These are phyloP conservation scores for Agaricus subrufescens DNA, from an alignment of 768 basidiomycete species.

Conservation along the genomic window DNA sequence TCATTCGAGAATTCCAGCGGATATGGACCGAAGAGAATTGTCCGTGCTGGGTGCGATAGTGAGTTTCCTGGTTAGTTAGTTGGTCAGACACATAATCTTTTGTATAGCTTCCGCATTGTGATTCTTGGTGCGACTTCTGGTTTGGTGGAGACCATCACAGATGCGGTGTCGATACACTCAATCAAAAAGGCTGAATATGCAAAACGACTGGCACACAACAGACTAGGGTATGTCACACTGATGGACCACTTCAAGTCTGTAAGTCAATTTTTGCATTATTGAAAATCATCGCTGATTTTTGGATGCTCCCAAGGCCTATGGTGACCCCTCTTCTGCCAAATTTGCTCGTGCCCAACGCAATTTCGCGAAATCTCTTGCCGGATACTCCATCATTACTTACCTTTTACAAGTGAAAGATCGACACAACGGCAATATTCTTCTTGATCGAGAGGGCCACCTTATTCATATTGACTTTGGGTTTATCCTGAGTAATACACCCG, in stretches of 20 bases:
- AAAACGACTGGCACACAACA: slow-evolving; percentile 72
- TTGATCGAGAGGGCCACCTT: slow-evolving; percentile 92
- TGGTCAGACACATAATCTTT: neutral
- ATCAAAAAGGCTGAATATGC: slow-evolving; percentile 99
- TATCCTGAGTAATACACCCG: slow-evolving; percentile 94
- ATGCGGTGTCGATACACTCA: slow-evolving; percentile 97
- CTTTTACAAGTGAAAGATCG: slow-evolving; percentile 97
- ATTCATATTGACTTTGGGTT: slow-evolving; percentile 99
- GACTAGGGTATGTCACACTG: slow-evolving; percentile 82
- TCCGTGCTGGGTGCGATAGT: slow-evolving; percentile 93
- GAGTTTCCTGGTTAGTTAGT: slow-evolving; percentile 17
- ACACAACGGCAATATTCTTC: slow-evolving; percentile 96
- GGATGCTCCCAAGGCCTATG: slow-evolving; percentile 63
- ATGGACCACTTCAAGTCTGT: slow-evolving; percentile 90
- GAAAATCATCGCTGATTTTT: neutral
- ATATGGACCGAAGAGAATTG: slow-evolving; percentile 96
- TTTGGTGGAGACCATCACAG: slow-evolving; percentile 96
- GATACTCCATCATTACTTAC: slow-evolving; percentile 95
- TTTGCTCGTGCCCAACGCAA: slow-evolving; percentile 89
- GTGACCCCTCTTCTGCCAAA: slow-evolving; percentile 80
- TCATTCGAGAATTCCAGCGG: slow-evolving; percentile 86
- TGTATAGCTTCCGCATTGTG: slow-evolving; percentile 83
- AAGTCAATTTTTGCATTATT: slow-evolving; percentile 20
- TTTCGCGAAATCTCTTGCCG: slow-evolving; percentile 90
- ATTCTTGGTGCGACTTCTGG: slow-evolving; percentile 93